phyloP scores from a whole-genome alignment of 73 alveolate species.

The Urostyla sp. region DNA sequence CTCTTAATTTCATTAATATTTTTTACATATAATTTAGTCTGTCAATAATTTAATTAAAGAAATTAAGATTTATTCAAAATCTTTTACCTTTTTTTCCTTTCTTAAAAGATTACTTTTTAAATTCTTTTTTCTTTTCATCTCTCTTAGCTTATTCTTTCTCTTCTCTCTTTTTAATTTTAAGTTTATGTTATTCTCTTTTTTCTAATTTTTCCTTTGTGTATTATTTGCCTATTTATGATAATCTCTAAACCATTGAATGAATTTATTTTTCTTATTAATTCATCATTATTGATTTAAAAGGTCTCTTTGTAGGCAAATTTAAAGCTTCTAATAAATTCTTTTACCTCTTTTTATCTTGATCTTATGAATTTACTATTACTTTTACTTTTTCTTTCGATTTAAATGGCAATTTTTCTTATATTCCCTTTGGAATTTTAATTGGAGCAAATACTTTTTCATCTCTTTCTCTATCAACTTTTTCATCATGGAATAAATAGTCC shows the following conservation, averaged over 20 bases:
- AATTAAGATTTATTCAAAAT: too few relatives aligned
- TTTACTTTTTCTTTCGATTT: conserved; percentile 88
- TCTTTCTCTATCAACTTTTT: conserved; percentile 79
- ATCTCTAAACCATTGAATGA: conserved; percentile 86
- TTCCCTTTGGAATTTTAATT: conserved; percentile 88
- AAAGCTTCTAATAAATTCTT: conserved; percentile 61
- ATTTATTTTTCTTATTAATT: conserved; percentile 88
- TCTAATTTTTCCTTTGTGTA: conserved; percentile 75
- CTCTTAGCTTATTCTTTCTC: conserved; percentile 63
- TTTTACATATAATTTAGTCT: too few relatives aligned
- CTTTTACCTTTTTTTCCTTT: too few relatives aligned
- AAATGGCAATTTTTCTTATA: conserved; percentile 93
- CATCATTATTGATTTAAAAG: conserved; percentile 81
- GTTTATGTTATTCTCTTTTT: conserved; percentile 54
- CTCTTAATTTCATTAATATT: too few relatives aligned
- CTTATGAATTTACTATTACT: conserved; percentile 56
- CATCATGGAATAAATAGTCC: conserved; percentile 80
- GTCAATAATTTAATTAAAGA: too few relatives aligned
- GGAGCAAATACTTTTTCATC: conserved; percentile 93
- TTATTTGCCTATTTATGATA: conserved; percentile 82
- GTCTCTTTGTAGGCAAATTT: conserved; percentile 86
- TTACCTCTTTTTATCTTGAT: conserved; percentile 74
- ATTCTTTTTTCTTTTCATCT: conserved; percentile 50
- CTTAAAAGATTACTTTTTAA: conserved; percentile 47
- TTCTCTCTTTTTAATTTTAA: conserved; percentile 77